These are phyloP conservation scores for Cyclotella choctawhatcheeana DNA, from an alignment of 108 stramenopile genomes.

Conservation along the genomic window DNA sequence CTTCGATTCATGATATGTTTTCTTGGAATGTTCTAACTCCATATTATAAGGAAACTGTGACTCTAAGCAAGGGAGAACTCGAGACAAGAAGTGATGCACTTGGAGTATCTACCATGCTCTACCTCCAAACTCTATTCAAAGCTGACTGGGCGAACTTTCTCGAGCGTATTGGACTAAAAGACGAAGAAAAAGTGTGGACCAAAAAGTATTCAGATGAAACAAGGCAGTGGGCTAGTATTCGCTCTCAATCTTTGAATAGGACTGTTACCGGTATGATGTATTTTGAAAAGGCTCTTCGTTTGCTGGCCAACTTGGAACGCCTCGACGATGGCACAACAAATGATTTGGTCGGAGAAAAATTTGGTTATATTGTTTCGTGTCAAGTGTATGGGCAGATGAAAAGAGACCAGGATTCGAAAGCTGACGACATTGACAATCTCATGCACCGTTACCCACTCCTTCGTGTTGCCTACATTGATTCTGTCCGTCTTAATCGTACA, in stretches of 20 bases:
- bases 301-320: slow-evolving; percentile 93
- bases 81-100: slow-evolving; percentile 90
- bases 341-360: slow-evolving; percentile 94
- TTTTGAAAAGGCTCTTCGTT: slow-evolving; percentile 94
- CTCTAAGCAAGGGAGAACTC: slow-evolving; percentile 91
- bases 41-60: slow-evolving; percentile 97
- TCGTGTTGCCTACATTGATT: slow-evolving; percentile 97
- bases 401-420: slow-evolving; percentile 94
- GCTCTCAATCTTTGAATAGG: slow-evolving; percentile 94
- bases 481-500: slow-evolving; percentile 82
- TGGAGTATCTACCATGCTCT: slow-evolving; percentile 94
- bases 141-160: slow-evolving; percentile 96
- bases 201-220: slow-evolving; percentile 89
- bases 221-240: slow-evolving; percentile 95
- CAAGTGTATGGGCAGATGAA: slow-evolving; percentile 98
- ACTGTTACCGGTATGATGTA: slow-evolving; percentile 99
- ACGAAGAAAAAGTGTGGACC: slow-evolving; percentile 93
- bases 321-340: slow-evolving; percentile 90
- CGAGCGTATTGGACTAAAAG: slow-evolving; percentile 84
- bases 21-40: slow-evolving; percentile 98
- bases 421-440: slow-evolving; percentile 95
- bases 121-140: slow-evolving; percentile 95
- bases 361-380: slow-evolving; percentile 96
- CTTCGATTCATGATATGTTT: slow-evolving; percentile 94
- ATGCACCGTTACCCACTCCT: slow-evolving; percentile 94